Conservation (phyloP, 805 yeast species). For the Cyberlindnera petersonii region DNA sequence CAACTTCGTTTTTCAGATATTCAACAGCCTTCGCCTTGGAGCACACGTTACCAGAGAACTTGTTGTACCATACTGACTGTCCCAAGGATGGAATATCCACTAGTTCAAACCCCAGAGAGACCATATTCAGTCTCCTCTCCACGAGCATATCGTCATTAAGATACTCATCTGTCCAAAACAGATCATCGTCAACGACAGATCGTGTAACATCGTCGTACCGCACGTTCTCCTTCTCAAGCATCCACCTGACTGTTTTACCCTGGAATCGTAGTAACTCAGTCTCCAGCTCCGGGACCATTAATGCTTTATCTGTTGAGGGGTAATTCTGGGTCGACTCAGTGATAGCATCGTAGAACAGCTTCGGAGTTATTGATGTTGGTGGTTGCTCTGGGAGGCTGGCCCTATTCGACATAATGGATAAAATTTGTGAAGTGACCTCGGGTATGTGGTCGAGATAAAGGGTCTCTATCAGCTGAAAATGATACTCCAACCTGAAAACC, state of each 20-base stretch:
- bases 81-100: conserved; percentile 15
- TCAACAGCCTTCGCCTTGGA: conserved; percentile 30
- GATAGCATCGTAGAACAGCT: conserved; percentile 46
- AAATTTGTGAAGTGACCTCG: conserved; percentile 3
- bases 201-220: conserved; percentile 26
- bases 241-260: conserved; percentile 52
- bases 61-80: conserved; percentile 42
- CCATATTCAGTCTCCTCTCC: conserved; percentile 33
- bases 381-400: not conserved
- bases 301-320: conserved; percentile 9
- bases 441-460: conserved; percentile 7
- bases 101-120: conserved; percentile 53
- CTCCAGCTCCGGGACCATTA: conserved; percentile 40
- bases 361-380: conserved; percentile 26
- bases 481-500: conserved; percentile 6
- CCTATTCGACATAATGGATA: conserved; percentile 4
- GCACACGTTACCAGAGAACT: conserved; percentile 45
- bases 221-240: conserved; percentile 48
- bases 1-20: conserved; percentile 28
- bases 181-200: conserved; percentile 23
- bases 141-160: conserved; percentile 24
- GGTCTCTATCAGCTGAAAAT: conserved; percentile 10
- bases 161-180: conserved; percentile 18
- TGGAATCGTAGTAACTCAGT: conserved; percentile 48
- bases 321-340: conserved; percentile 39